Percentiles rank a stretch among this genome's conserved stretches.
phyloP scores from a whole-genome alignment of 2,329 filamentous ascomycete species.

The Xylaria polymorpha region DNA sequence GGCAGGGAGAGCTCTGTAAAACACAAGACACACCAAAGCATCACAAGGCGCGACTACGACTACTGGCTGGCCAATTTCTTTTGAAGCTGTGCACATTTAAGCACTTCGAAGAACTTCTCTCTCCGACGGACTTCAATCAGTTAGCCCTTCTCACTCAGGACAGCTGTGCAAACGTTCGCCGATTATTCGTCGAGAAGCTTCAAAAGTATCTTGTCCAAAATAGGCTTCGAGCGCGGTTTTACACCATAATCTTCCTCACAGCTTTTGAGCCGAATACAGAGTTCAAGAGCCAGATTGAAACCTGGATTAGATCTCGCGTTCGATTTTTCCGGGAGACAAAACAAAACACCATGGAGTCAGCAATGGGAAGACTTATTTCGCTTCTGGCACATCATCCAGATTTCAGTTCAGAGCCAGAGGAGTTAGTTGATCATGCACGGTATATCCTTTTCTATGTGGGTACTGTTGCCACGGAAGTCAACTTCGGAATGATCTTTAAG shows the following conservation, averaged over 20 bases:
- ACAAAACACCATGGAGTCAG: slow-evolving; percentile 78
- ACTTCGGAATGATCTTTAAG: slow-evolving; percentile 88
- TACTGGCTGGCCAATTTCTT: slow-evolving; percentile 81
- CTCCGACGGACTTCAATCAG: slow-evolving; percentile 79
- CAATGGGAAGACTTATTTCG: slow-evolving; percentile 85
- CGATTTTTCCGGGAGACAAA: slow-evolving; percentile 70
- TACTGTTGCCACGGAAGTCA: slow-evolving; percentile 84
- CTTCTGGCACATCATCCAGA: slow-evolving; percentile 95
- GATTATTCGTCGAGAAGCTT: slow-evolving; percentile 82
- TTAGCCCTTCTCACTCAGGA: slow-evolving; percentile 87
- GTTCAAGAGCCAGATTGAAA: slow-evolving; percentile 80
- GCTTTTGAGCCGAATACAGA: slow-evolving; percentile 87
- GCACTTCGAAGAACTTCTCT: slow-evolving; percentile 79
- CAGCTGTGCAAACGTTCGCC: slow-evolving; percentile 76
- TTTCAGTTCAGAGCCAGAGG: slow-evolving; percentile 73
- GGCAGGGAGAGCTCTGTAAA: slow-evolving; percentile 84
- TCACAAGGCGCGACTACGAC: slow-evolving; percentile 83
- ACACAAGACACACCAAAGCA: slow-evolving; percentile 77
- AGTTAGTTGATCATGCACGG: slow-evolving; percentile 82
- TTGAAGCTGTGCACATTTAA: slow-evolving; percentile 86
- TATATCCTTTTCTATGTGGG: slow-evolving; percentile 92
- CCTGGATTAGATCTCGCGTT: slow-evolving; percentile 88
- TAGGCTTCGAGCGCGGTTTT: slow-evolving; percentile 80
- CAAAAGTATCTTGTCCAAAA: slow-evolving; percentile 88
- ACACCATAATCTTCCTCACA: slow-evolving; percentile 88